Evolutionary conservation across 108 stramenopile genomes (phyloP).

Genomic region (Discostella stelligeroides): DNA sequence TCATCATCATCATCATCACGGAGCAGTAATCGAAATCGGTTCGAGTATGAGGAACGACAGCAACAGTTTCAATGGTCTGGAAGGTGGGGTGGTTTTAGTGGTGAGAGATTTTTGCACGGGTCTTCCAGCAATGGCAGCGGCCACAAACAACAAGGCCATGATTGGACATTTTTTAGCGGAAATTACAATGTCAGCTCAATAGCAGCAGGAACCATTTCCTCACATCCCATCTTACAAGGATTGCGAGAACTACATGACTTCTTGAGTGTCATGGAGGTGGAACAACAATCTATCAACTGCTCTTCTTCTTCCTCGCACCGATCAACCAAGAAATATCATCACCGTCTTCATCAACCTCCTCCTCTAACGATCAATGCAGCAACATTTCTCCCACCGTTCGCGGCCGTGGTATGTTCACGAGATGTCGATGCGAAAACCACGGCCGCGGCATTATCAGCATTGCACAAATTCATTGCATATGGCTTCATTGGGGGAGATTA

Average conservation of each 20-base stretch:
- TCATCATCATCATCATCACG: too few relatives aligned
- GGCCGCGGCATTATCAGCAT: slow-evolving; percentile 65
- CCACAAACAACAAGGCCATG: background rate
- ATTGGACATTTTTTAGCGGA: slow-evolving; percentile 7
- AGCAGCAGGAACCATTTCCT: slow-evolving; percentile 9
- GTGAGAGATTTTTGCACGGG: background rate
- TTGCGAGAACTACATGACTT: slow-evolving; percentile 65
- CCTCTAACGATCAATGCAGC: slow-evolving; percentile 32
- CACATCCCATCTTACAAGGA: slow-evolving; percentile 63
- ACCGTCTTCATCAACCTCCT: background rate
- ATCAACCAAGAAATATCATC: background rate
- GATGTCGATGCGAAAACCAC: slow-evolving; percentile 74
- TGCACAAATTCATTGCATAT: slow-evolving; percentile 83
- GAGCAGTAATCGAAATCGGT: slow-evolving; percentile 8
- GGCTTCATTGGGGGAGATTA: slow-evolving; percentile 59
- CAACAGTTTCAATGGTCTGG: slow-evolving; percentile 3
- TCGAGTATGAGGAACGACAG: slow-evolving; percentile 41
- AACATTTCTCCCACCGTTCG: slow-evolving; percentile 74
- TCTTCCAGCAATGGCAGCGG: background rate
- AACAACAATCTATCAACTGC: background rate
- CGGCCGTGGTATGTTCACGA: slow-evolving; percentile 55
- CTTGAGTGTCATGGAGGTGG: slow-evolving; percentile 60
- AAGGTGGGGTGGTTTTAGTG: background rate
- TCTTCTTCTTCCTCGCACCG: background rate
- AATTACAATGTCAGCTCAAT: slow-evolving; percentile 4